Evolutionary conservation across 1,284 basidiomycete genomes (phyloP), one percentile per base, ranked within the genome.

Genomic region (Sanguinoderma infundibulare): DNA sequence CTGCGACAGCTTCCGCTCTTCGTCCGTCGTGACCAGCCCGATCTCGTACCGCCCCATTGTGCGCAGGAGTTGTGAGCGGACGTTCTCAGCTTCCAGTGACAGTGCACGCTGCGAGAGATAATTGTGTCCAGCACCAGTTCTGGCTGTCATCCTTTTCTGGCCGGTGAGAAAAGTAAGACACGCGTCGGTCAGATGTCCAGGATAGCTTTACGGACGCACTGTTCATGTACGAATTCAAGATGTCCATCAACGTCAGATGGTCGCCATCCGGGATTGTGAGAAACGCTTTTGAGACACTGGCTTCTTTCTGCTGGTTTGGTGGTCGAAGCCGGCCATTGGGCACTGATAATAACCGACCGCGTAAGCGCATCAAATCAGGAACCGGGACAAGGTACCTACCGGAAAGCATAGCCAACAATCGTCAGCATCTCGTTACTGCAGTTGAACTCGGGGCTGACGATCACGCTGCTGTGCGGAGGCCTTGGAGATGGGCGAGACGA

Each of bases 251-350:
- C n/a, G n/a, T n/a, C n/a, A n/a, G n/a, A n/a, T n/a, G n/a, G n/a
- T n/a, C n/a, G n/a, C n/a, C n/a, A n/a, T n/a, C n/a, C n/a, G n/a
- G n/a, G n/a, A n/a, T n/a, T n/a, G n/a, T n/a, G n/a, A 88, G 87
- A 77, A 96, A 98, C 60, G 92, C 89, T 75, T 98, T 98, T 77
- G 95, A 99, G 1, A 98, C 94, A 73, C 99, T 99, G 51, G 98
- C 83, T 47, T 99, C 74, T 0, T 96, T 98, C 36, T 98, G 78
- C 74, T 98, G 97, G 74, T 99, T 98, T n/a, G n/a, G n/a, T n/a
- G n/a, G n/a, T n/a, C n/a, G n/a, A n/a, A n/a, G n/a, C n/a, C n/a
- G n/a, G n/a, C n/a, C n/a, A n/a, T n/a, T n/a, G n/a, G n/a, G n/a
- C n/a, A n/a, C n/a, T n/a, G n/a, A n/a, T n/a, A n/a, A n/a, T n/a